Percentiles rank a stretch among this genome's conserved stretches.
phyloP scores from a whole-genome alignment of 148 eudicot species.

The Hydrangea macrophylla region DNA sequence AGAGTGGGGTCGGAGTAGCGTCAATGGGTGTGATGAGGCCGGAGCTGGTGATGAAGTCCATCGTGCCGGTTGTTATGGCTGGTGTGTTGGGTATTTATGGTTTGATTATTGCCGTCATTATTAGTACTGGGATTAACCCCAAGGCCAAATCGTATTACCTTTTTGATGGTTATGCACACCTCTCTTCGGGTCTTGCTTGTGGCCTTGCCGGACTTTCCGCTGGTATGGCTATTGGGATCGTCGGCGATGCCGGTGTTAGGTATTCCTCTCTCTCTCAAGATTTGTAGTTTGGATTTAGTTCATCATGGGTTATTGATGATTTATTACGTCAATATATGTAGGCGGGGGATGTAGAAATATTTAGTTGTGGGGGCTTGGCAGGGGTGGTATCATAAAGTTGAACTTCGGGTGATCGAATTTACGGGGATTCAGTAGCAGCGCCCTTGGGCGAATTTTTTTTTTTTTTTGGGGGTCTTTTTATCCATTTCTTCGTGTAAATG shows the following conservation, averaged over 20 bases:
- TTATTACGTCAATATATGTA: too few species aligned
- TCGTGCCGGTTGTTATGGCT: constrained; percentile 88
- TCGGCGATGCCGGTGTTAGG: constrained; percentile 87
- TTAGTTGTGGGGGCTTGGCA: too few species aligned
- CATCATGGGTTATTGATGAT: too few species aligned
- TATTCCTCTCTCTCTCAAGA: constrained; percentile 12
- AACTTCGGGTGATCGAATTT: too few species aligned
- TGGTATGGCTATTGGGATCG: constrained; percentile 83
- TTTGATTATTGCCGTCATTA: constrained; percentile 73
- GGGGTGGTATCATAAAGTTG: too few species aligned
- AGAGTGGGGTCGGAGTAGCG: constrained; percentile 80
- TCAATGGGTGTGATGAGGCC: constrained; percentile 92
- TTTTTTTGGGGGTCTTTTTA: too few species aligned
- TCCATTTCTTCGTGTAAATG: too few species aligned
- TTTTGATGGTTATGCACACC: constrained; percentile 77
- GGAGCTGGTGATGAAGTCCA: constrained; percentile 78
- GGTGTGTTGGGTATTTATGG: constrained; percentile 84
- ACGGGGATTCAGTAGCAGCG: too few species aligned
- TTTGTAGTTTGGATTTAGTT: not conserved
- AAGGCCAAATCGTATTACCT: constrained; percentile 67
- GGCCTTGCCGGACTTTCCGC: constrained; percentile 79
- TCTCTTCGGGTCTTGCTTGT: constrained; percentile 77
- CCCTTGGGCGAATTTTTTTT: too few species aligned
- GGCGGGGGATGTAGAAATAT: too few species aligned
- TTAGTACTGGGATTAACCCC: constrained; percentile 84